A percentile compares a stretch with the other conserved stretches of the same genome.
Evolutionary conservation across 2,329 filamentous ascomycete species (phyloP).

Genomic region (Dactylellina leptospora): DNA sequence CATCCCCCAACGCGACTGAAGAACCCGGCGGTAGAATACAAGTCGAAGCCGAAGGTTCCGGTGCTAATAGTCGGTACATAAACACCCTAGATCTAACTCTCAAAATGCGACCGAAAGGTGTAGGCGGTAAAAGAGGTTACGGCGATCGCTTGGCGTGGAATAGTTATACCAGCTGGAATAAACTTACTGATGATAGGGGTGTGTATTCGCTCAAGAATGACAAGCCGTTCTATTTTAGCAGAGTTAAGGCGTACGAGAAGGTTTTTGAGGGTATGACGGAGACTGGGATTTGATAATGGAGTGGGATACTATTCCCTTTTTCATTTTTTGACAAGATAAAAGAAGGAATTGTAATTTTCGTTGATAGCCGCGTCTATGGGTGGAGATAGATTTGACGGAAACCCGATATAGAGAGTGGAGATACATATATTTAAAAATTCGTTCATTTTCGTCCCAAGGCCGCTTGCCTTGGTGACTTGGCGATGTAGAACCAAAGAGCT

Average conservation of each 20-base stretch:
- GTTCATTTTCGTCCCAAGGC: too few relatives aligned
- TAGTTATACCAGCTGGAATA: constrained; percentile 90
- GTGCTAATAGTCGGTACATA: constrained; percentile 71
- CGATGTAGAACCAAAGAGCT: too few relatives aligned
- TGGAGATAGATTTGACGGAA: too few relatives aligned
- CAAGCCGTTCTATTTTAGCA: constrained; percentile 73
- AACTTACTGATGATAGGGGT: constrained; percentile 86
- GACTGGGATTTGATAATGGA: too few relatives aligned
- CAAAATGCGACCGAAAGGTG: constrained; percentile 63
- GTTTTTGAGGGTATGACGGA: constrained; percentile 50
- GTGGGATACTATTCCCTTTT: too few relatives aligned
- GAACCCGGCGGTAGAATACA: constrained; percentile 67
- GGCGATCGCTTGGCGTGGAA: constrained; percentile 92
- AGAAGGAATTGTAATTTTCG: too few relatives aligned
- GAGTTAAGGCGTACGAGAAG: constrained; percentile 71
- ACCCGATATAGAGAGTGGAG: too few relatives aligned
- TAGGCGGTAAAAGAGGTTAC: constrained; percentile 65
- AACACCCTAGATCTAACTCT: constrained; percentile 83
- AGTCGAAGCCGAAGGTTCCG: constrained; percentile 82
- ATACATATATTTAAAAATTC: too few relatives aligned
- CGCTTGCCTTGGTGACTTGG: too few relatives aligned
- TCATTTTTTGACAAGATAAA: too few relatives aligned
- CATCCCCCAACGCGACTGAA: constrained; percentile 55
- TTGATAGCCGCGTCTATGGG: too few relatives aligned
- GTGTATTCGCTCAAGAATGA: constrained; percentile 76